phyloP scores from a whole-genome alignment of 1,284 basidiomycete genomes.

The Gomphus sp. region DNA sequence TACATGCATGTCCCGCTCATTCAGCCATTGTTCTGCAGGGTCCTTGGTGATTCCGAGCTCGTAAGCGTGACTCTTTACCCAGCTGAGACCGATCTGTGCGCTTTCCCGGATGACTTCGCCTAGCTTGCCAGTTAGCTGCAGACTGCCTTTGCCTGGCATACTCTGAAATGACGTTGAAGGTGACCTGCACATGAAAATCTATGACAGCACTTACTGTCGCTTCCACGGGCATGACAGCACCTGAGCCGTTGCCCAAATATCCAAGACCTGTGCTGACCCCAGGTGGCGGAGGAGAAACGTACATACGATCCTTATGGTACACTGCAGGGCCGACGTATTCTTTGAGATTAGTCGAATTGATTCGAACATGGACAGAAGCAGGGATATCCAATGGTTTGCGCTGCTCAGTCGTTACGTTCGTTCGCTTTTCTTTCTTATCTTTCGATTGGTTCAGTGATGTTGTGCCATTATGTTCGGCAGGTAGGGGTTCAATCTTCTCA shows the following conservation, averaged over 20 bases:
- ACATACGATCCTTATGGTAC: conserved; percentile 94
- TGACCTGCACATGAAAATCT: neutral
- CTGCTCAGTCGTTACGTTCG: conserved; percentile 65
- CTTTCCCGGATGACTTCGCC: conserved; percentile 97
- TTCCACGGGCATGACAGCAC: conserved; percentile 96
- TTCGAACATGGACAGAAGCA: conserved; percentile 66
- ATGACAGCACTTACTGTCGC: conserved; percentile 54
- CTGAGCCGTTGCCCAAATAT: conserved; percentile 93
- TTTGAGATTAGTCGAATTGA: conserved; percentile 83
- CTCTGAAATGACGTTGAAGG: conserved; percentile 36
- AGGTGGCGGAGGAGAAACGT: conserved; percentile 71
- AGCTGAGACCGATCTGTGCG: conserved; percentile 89
- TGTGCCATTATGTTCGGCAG: conserved; percentile 3
- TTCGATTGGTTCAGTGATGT: conserved; percentile 15
- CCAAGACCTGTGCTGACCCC: conserved; percentile 94
- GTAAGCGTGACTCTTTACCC: conserved; percentile 87
- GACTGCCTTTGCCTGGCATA: conserved; percentile 85
- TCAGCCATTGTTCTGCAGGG: conserved; percentile 68
- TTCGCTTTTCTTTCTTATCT: conserved; percentile 27
- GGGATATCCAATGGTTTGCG: conserved; percentile 82
- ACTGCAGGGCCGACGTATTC: conserved; percentile 96
- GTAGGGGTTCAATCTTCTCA: conserved; percentile 17
- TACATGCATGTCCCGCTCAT: conserved; percentile 81
- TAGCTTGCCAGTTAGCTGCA: conserved; percentile 93
- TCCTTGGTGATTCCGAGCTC: conserved; percentile 78